A percentile compares a stretch with the other conserved stretches of the same genome.
These are phyloP conservation scores for Sordariomycetes sp. DNA, from an alignment of 2,329 filamentous ascomycete genomes.

Conservation along the genomic window DNA sequence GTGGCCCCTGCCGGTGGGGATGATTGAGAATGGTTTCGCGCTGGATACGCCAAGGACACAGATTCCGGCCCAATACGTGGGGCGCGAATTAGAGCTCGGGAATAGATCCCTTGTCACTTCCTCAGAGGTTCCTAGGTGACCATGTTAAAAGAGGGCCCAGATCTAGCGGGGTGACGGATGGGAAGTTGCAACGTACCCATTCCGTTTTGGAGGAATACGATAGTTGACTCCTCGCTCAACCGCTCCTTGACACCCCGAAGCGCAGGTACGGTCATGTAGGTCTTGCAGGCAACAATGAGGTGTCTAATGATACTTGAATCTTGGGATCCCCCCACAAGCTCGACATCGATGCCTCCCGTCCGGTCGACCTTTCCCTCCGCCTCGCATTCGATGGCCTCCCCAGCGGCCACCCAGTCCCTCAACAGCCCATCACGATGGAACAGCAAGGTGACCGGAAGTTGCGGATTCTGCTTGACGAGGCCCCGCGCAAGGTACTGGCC, in stretches of 20 bases:
- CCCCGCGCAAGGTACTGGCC: slow-evolving; percentile 67
- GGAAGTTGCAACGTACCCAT: background rate
- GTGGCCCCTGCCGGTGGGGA: slow-evolving; percentile 36
- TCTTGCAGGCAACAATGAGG: slow-evolving; percentile 4
- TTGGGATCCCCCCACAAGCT: slow-evolving; percentile 36
- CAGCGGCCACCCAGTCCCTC: slow-evolving; percentile 26
- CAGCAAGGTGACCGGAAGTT: slow-evolving; percentile 69
- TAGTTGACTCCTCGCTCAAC: background rate
- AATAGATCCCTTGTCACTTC: slow-evolving; percentile 1
- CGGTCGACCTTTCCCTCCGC: slow-evolving; percentile 17
- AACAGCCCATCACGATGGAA: slow-evolving; percentile 47
- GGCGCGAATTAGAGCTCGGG: background rate
- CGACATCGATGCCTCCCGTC: slow-evolving; percentile 29
- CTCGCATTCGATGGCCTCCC: slow-evolving; percentile 30
- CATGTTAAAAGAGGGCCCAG: background rate
- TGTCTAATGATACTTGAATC: background rate
- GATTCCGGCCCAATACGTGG: slow-evolving; percentile 1
- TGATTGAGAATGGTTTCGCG: slow-evolving; percentile 29
- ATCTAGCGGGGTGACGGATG: background rate
- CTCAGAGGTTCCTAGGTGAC: background rate
- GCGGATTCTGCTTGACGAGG: slow-evolving; percentile 42
- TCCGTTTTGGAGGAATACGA: slow-evolving; percentile 4
- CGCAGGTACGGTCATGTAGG: background rate
- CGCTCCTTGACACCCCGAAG: background rate
- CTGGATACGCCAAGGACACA: slow-evolving; percentile 10